Conservation (phyloP, 352 stramenopile genomes). For the Globisporangium middletonii region DNA sequence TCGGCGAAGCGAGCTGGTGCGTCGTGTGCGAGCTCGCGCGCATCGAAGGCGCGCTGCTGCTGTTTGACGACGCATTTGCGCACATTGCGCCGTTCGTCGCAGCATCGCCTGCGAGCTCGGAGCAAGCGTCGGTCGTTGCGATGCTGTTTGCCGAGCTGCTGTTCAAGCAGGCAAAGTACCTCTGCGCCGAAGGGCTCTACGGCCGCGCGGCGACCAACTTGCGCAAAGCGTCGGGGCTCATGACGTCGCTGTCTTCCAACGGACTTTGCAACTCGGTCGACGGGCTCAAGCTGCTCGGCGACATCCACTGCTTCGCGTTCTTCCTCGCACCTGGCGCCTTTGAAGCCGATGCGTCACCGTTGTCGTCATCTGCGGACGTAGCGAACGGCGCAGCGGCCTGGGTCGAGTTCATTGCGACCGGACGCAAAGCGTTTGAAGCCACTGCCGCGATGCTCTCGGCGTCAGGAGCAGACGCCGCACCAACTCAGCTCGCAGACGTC, state of each 20-base stretch:
- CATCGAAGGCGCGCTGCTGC: conserved; percentile 62
- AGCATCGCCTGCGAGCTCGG: conserved; percentile 1
- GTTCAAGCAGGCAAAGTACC: conserved; percentile 70
- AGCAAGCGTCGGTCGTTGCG: conserved; percentile 28
- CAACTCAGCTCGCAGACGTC: conserved; percentile 25
- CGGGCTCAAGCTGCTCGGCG: conserved; percentile 64
- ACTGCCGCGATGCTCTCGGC: conserved; percentile 16
- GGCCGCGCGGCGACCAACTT: conserved; percentile 58
- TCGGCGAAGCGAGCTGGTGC: conserved; percentile 61
- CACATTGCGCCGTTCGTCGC: conserved; percentile 43
- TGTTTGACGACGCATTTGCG: conserved; percentile 67
- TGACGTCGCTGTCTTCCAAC: conserved; percentile 26
- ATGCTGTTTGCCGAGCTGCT: conserved; percentile 67
- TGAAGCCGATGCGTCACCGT: not conserved
- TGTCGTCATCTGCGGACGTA: not conserved
- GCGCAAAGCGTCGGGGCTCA: conserved; percentile 47
- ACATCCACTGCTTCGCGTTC: conserved; percentile 81
- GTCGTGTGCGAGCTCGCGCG: conserved; percentile 73
- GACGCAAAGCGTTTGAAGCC: conserved; percentile 49
- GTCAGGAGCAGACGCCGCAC: conserved; percentile 3
- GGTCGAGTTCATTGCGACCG: conserved; percentile 55
- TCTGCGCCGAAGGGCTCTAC: conserved; percentile 72
- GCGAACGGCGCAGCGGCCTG: conserved; percentile 15
- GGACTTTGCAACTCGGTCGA: conserved; percentile 25
- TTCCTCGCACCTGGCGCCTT: conserved; percentile 74